A percentile compares a stretch with the other conserved stretches of the same genome.
These are phyloP conservation scores for Kodamaea fungicola DNA, from an alignment of 1,139 yeast species.

Conservation along the genomic window DNA sequence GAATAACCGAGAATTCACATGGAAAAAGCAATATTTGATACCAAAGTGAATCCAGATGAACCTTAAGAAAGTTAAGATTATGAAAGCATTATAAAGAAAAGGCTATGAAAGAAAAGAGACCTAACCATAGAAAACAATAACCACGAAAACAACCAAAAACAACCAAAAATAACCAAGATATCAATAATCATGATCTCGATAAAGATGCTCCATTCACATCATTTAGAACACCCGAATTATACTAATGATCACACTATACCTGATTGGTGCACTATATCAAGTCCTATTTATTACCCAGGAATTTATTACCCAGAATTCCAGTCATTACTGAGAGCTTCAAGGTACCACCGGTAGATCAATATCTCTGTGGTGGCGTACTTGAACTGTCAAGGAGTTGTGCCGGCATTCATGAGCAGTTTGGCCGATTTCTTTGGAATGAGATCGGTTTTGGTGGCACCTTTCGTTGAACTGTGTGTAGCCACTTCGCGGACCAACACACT, in stretches of 20 bases:
- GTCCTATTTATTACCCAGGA: conserved; percentile 44
- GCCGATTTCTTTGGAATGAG: conserved; percentile 70
- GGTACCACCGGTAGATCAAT: conserved; percentile 23
- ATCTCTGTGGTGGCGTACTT: conserved; percentile 37
- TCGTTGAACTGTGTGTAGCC: conserved; percentile 57
- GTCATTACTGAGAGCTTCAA: conserved; percentile 25
- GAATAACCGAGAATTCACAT: too few relatives aligned
- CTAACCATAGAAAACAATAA: too few relatives aligned
- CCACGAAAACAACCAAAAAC: too few relatives aligned
- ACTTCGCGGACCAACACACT: conserved; percentile 51
- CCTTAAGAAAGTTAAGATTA: too few relatives aligned
- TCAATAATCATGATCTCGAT: too few relatives aligned
- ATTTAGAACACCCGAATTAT: conserved; percentile 11
- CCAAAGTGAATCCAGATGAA: too few relatives aligned
- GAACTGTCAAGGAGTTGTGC: conserved; percentile 42
- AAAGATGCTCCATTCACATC: conserved; percentile 12
- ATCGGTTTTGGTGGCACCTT: conserved; percentile 58
- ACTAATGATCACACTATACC: conserved; percentile 23
- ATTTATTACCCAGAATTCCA: conserved; percentile 43
- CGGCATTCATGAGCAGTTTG: conserved; percentile 57
- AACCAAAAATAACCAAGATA: too few relatives aligned
- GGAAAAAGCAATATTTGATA: too few relatives aligned
- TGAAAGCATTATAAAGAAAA: too few relatives aligned
- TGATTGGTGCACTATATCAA: conserved; percentile 35
- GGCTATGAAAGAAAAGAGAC: too few relatives aligned